Percentiles rank a stretch among this genome's conserved stretches.
phyloP scores from a whole-genome alignment of 495 filamentous ascomycete species.

The Symbiotaphrina buchneri region DNA sequence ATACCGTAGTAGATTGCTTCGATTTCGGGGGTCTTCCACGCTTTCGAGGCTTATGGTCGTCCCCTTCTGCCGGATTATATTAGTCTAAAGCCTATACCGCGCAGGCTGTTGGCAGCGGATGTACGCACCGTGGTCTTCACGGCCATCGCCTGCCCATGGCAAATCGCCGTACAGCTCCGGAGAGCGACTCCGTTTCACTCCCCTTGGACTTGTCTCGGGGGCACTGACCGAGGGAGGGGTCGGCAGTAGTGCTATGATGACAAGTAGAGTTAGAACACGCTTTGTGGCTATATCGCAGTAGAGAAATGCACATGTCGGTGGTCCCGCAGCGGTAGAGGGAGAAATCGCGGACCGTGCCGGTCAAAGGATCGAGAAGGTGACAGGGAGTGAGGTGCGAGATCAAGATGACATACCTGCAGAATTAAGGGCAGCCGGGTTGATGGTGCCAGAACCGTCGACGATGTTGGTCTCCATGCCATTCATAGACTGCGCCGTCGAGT shows the following conservation, averaged over 20 bases:
- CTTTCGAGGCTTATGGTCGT: conserved; percentile 64
- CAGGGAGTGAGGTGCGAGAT: conserved; percentile 2
- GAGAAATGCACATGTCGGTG: conserved; percentile 3
- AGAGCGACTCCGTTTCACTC: conserved; percentile 83
- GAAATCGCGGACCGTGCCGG: not conserved
- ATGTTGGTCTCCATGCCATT: conserved; percentile 38
- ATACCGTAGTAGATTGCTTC: conserved; percentile 27
- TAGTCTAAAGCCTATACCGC: not conserved
- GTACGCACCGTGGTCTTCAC: conserved; percentile 61
- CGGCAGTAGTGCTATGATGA: conserved; percentile 21
- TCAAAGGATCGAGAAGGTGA: conserved; percentile 1
- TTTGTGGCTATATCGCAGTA: conserved; percentile 10
- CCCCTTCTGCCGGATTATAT: conserved; percentile 9
- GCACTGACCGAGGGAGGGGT: conserved; percentile 22
- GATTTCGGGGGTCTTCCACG: conserved; percentile 64
- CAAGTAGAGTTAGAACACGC: conserved; percentile 8
- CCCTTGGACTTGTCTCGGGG: conserved; percentile 38
- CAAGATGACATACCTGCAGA: conserved; percentile 26
- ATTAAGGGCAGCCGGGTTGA: conserved; percentile 57
- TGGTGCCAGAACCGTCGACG: conserved; percentile 54
- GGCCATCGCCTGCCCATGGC: conserved; percentile 29
- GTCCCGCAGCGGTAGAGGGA: conserved; percentile 1
- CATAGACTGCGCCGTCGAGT: no score
- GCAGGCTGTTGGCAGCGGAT: not conserved
- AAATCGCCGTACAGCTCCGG: conserved; percentile 52